These are phyloP conservation scores for Albugo candida DNA, from an alignment of 352 stramenopile species.

Conservation along the genomic window DNA sequence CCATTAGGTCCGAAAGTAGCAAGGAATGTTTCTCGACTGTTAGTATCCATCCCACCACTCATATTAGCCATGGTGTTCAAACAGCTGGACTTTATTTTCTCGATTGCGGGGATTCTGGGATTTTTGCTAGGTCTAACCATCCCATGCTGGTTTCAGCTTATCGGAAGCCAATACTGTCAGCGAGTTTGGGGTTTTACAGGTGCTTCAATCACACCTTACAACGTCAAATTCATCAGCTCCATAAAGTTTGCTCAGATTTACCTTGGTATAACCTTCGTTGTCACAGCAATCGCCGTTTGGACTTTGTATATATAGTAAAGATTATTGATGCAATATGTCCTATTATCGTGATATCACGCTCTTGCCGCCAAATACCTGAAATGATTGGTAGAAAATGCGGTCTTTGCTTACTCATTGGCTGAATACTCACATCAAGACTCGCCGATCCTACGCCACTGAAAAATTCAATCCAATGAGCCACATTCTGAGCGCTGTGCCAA, in stretches of 20 bases:
- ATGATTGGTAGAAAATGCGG: too few relatives aligned
- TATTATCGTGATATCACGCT: too few relatives aligned
- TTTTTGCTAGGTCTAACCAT: conserved; percentile 63
- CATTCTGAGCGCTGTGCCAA: conserved; percentile 58
- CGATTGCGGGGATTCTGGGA: conserved; percentile 51
- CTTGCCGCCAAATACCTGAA: too few relatives aligned
- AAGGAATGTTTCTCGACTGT: conserved; percentile 37
- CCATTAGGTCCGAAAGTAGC: conserved; percentile 23
- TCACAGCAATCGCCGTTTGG: conserved; percentile 39
- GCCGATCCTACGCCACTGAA: too few relatives aligned
- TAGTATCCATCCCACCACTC: conserved; percentile 42
- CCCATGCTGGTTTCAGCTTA: conserved; percentile 69
- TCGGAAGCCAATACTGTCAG: conserved; percentile 60
- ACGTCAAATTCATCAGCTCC: conserved; percentile 36
- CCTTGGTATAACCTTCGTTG: conserved; percentile 42
- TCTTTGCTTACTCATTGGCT: too few relatives aligned
- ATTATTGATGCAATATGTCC: too few relatives aligned
- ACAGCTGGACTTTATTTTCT: conserved; percentile 75
- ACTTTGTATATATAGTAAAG: conserved; percentile 7
- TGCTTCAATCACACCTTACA: conserved; percentile 54
- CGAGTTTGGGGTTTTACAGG: conserved; percentile 42
- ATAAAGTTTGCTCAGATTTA: conserved; percentile 36
- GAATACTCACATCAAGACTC: too few relatives aligned
- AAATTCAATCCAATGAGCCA: conserved; percentile 28
- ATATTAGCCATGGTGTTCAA: conserved; percentile 66